A percentile compares a stretch with the other conserved stretches of the same genome.
Conservation (phyloP, 176 grass and related monocot genomes). For the Phoenix roebelenii region DNA sequence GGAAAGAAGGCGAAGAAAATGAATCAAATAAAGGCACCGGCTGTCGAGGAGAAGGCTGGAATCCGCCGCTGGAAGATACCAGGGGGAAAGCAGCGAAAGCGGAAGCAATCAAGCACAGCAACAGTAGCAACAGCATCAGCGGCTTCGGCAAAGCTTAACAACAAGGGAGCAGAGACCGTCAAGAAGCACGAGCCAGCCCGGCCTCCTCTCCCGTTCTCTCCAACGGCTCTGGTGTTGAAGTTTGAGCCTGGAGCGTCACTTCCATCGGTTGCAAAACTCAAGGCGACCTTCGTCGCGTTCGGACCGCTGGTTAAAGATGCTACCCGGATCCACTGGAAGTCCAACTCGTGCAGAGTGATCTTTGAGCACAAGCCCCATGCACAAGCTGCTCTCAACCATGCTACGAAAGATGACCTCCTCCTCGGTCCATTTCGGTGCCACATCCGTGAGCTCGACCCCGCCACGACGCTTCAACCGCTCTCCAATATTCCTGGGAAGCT, state of each 20-base stretch:
- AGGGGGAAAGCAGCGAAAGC: conserved; percentile 8
- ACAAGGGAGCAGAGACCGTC: conserved; percentile 12
- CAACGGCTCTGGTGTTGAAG: conserved; percentile 77
- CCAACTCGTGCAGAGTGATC: conserved; percentile 77
- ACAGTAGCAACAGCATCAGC: background rate
- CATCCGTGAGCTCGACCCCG: conserved; percentile 41
- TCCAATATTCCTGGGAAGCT: too few species aligned
- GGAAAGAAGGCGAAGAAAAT: conserved; percentile 71
- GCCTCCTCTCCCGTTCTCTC: conserved; percentile 22
- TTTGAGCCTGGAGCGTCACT: conserved; percentile 51
- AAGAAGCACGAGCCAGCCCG: conserved; percentile 22
- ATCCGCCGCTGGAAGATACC: background rate
- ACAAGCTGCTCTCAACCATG: conserved; percentile 51
- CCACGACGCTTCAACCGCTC: too few species aligned
- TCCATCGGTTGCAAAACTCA: conserved; percentile 68
- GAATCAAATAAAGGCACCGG: conserved; percentile 51
- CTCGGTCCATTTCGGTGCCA: conserved; percentile 59
- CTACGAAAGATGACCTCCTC: conserved; percentile 33
- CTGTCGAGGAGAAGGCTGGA: conserved; percentile 48
- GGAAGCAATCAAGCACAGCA: background rate
- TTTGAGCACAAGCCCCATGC: conserved; percentile 61
- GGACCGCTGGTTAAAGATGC: conserved; percentile 57
- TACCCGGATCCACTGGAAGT: conserved; percentile 91
- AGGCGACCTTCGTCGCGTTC: conserved; percentile 78
- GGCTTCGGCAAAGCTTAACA: conserved; percentile 3